Conservation (phyloP, 2,329 filamentous ascomycete species). For the Sporothrix brasiliensis region DNA sequence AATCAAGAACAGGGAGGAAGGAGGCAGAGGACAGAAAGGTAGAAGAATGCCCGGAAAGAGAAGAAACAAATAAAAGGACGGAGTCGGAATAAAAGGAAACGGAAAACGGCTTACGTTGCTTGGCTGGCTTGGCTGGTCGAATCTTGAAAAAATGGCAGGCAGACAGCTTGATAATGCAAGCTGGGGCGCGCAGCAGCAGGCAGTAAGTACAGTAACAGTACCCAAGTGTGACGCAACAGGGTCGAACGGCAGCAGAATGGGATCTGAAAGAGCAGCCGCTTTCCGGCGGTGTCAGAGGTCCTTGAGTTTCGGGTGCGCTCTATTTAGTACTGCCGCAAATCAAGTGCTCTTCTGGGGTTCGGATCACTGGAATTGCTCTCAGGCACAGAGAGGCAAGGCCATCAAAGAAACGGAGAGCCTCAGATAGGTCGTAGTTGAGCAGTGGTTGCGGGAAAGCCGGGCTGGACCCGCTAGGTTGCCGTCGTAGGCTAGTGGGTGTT, state of each 20-base stretch:
- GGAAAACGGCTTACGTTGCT: not conserved
- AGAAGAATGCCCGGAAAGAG: not conserved
- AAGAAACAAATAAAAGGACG: not conserved
- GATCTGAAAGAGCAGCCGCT: not conserved
- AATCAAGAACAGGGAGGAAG: not conserved
- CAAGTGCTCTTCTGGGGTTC: too few relatives aligned
- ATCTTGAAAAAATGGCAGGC: not conserved
- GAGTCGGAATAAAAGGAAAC: not conserved
- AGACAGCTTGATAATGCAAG: slow-evolving; percentile 7
- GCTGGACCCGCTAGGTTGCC: not conserved
- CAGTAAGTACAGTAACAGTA: not conserved
- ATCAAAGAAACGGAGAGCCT: not conserved
- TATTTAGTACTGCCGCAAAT: not conserved
- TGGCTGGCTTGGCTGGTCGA: not conserved
- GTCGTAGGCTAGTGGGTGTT: not conserved
- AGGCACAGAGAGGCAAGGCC: slow-evolving; percentile 1
- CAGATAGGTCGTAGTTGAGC: too few relatives aligned
- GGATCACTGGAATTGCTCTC: not conserved
- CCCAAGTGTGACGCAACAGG: slow-evolving; percentile 19
- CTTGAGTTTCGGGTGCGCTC: not conserved
- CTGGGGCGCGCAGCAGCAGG: not conserved
- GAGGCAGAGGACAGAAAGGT: not conserved
- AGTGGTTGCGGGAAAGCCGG: slow-evolving; percentile 7
- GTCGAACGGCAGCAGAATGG: not conserved
- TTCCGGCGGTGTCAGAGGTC: slow-evolving; percentile 5